Percentiles rank a stretch among this genome's conserved stretches.
phyloP scores from a whole-genome alignment of 2,329 filamentous ascomycete genomes.

The Botrytis tulipae region DNA sequence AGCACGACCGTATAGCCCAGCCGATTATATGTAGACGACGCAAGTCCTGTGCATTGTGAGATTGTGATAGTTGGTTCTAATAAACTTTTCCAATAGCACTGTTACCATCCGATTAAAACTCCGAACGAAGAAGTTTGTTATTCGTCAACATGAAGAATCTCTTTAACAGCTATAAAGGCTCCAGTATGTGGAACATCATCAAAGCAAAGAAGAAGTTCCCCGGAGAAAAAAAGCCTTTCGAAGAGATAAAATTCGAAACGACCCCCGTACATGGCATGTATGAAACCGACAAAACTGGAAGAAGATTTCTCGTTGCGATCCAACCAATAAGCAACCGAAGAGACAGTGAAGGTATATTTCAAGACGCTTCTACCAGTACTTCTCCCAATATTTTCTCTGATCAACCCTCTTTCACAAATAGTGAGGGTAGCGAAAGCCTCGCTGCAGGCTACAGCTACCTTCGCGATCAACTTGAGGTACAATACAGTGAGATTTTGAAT shows the following conservation, averaged over 20 bases:
- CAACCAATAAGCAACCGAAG: conserved; percentile 6
- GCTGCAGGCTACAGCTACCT: conserved; percentile 24
- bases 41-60: not conserved
- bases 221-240: not conserved
- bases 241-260: not conserved
- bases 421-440: not conserved
- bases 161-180: not conserved
- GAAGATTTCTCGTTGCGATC: conserved; percentile 7
- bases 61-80: not conserved
- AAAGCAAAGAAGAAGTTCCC: not conserved
- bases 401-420: not conserved
- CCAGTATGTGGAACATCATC: not conserved
- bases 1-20: not conserved
- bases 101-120: not conserved
- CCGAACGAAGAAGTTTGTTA: not conserved
- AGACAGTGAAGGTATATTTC: conserved; percentile 24
- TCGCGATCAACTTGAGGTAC: conserved; percentile 20
- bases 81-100: not conserved
- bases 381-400: not conserved
- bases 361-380: not conserved
- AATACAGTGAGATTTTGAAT: conserved; percentile 22
- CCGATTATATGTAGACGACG: not conserved
- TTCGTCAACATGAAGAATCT: not conserved
- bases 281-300: not conserved
- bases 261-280: conserved; percentile 29